phyloP scores from a whole-genome alignment of 1,284 basidiomycete species.

The Heterobasidion annosum region DNA sequence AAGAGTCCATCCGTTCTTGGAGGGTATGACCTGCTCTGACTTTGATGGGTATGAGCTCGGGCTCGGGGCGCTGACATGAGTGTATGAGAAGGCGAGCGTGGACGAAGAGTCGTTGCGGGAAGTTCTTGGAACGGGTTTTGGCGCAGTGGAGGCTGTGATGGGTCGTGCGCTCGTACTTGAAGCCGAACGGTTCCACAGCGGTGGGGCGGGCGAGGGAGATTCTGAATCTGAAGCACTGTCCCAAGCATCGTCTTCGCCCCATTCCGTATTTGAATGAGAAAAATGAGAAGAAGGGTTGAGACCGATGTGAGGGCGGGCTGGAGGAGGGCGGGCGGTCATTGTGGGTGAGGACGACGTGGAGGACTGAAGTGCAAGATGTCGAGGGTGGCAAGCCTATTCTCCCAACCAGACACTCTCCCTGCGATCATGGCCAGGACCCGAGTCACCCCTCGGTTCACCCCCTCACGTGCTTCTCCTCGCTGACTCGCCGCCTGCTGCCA shows the following conservation, averaged over 20 bases:
- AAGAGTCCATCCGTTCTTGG: constrained; percentile 67
- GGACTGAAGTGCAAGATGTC: background rate
- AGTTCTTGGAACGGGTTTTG: constrained; percentile 46
- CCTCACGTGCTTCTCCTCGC: no score
- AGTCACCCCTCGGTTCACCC: no score
- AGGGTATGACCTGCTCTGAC: constrained; percentile 27
- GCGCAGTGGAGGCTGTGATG: constrained; percentile 33
- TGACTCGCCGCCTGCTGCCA: no score
- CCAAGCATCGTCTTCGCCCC: constrained; percentile 86
- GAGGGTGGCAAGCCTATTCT: no score
- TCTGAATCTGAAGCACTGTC: constrained; percentile 82
- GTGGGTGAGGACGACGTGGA: constrained; percentile 7
- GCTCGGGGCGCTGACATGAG: constrained; percentile 68
- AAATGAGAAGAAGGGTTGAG: constrained; percentile 48
- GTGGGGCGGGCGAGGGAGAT: constrained; percentile 34
- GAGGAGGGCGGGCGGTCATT: constrained; percentile 65
- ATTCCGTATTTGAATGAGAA: constrained; percentile 36
- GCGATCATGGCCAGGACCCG: no score
- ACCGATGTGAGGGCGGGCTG: constrained; percentile 67
- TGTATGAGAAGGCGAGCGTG: constrained; percentile 73
- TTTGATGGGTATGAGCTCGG: constrained; percentile 66
- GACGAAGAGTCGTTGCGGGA: constrained; percentile 46
- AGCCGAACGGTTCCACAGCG: constrained; percentile 34
- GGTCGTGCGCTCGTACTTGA: constrained; percentile 21
- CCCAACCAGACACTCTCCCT: no score